Evolutionary conservation across 108 stramenopile species (phyloP), one percentile per base, ranked within the genome.

Genomic region (Parietichytrium sp.): DNA sequence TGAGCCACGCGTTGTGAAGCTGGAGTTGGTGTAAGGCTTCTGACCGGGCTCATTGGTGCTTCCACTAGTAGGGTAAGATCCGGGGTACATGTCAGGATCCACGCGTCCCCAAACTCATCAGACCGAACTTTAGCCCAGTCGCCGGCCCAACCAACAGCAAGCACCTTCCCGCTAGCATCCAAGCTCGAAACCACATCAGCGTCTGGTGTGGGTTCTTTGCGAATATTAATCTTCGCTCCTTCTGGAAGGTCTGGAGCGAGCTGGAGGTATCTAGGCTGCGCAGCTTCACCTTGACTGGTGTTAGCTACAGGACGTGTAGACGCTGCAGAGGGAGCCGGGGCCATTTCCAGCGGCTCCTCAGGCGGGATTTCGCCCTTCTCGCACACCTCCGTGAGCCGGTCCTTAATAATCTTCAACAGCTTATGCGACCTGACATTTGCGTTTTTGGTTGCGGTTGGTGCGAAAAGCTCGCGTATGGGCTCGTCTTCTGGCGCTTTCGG

Each of bases 221-320:
- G 61, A 31, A 72, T 42, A 27, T 72, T 72, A 42, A 72, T 72
- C n/a, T 42, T 33, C 2, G 61, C 61, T 8, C 61, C 61, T 72
- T 72, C 61, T 1, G 61, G 61, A 6, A 72, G 20, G 61, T 72
- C 61, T 45, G 38, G 23, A 31, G 61, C 61, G 6, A 72, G 61
- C 20, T 72, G 61, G 33, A 72, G 36, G 61, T 1, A 72, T n/a
- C 20, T n/a, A 6, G 8, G 16, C 61, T 72, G 61, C 4, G 55
- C 31, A 6, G 55, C 55, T 20, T 33, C 33, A 45, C 29, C 15
- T 7, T 15, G 38, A 23, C 38, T 25, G 6, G 16, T 72, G 61
- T 33, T 6, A n/a, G n/a, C 49, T 50, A 15, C 8, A 6, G 52
- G 52, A n/a, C n/a, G n/a, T n/a, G n/a, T n/a, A n/a, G n/a, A n/a